Percentiles rank a stretch among this genome's conserved stretches.
These are phyloP conservation scores for Fraxinus ornus DNA, from an alignment of 305 asterid species.

Conservation along the genomic window DNA sequence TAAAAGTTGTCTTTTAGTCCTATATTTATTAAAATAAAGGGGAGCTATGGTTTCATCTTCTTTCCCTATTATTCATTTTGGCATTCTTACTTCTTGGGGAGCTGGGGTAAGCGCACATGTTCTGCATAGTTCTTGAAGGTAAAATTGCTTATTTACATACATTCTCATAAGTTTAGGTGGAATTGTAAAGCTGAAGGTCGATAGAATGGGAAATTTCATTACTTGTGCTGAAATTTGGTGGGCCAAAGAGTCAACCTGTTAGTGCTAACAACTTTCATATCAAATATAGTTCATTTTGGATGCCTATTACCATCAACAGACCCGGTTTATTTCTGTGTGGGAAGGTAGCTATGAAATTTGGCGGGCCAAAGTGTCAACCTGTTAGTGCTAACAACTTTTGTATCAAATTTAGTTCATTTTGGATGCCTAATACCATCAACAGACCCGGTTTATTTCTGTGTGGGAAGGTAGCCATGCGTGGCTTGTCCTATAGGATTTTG, in stretches of 20 bases:
- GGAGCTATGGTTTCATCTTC: conserved; percentile 1
- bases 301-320: background rate
- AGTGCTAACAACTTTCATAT: conserved; percentile 12
- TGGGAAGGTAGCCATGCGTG: background rate
- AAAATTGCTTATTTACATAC: background rate
- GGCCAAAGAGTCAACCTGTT: background rate
- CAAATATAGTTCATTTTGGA: background rate
- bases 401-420: background rate
- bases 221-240: conserved; percentile 12
- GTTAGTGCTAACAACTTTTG: conserved; percentile 11
- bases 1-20: conserved; percentile 5
- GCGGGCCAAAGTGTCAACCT: background rate
- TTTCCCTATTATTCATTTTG: background rate
- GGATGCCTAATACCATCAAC: background rate
- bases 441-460: background rate
- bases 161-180: background rate
- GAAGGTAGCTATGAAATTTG: background rate
- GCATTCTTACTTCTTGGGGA: background rate
- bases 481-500: background rate
- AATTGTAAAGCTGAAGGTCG: conserved; percentile 12
- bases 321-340: background rate
- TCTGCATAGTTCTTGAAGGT: background rate
- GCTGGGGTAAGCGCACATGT: background rate
- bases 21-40: conserved; percentile 7
- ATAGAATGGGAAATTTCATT: background rate